Conservation (phyloP, 202 grass and related monocot species). For the Setaria italica region DNA sequence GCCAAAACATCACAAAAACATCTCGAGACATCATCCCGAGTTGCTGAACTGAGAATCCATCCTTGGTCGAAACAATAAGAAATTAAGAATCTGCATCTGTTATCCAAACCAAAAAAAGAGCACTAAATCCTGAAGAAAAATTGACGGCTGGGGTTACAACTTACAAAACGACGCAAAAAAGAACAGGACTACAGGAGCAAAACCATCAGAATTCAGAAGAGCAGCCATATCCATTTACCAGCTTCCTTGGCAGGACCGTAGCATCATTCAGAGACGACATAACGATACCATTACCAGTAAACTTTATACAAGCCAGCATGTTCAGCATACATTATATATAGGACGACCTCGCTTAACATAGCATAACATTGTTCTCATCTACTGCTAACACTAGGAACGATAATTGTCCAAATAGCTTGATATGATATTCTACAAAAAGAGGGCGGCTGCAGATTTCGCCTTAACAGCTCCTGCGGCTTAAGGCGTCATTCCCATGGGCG, state of each 20-base stretch:
- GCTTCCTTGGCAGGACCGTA: not conserved
- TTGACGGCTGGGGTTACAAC: too few relatives aligned
- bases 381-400: slow-evolving; percentile 23
- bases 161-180: too few relatives aligned
- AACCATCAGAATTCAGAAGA: not conserved
- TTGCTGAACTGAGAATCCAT: not conserved
- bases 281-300: not conserved
- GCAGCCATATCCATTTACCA: not conserved
- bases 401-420: slow-evolving; percentile 1
- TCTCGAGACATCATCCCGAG: not conserved
- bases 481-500: slow-evolving; percentile 39
- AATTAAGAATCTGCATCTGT: not conserved
- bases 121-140: not conserved
- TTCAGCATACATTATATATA: slow-evolving; percentile 21
- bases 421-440: slow-evolving; percentile 35
- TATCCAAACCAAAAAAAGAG: not conserved
- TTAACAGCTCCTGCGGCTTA: not conserved
- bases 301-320: slow-evolving; percentile 40
- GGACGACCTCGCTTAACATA: not conserved
- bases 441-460: slow-evolving; percentile 23
- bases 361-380: slow-evolving; percentile 41
- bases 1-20: not conserved
- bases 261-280: not conserved
- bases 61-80: not conserved
- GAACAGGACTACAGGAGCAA: not conserved